phyloP scores from a whole-genome alignment of 495 filamentous ascomycete genomes.

The Penicillium paradoxum region DNA sequence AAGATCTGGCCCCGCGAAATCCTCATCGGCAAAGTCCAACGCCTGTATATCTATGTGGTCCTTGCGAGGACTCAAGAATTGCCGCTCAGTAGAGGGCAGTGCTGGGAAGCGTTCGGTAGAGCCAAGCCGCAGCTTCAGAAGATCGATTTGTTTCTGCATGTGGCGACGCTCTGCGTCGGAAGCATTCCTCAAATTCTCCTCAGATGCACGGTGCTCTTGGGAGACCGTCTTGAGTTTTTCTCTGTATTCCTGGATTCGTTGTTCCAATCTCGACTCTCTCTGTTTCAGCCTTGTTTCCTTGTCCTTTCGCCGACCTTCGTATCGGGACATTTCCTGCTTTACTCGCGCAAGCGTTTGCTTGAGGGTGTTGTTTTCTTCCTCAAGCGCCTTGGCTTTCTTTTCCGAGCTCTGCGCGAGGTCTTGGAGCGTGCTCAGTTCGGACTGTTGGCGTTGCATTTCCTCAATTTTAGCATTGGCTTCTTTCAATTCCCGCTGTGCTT shows the following conservation, averaged over 20 bases:
- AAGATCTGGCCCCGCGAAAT: constrained; percentile 27
- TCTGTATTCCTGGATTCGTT: constrained; percentile 43
- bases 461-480: constrained; percentile 56
- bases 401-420: constrained; percentile 60
- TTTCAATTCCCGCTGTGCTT: constrained; percentile 45
- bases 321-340: constrained; percentile 51
- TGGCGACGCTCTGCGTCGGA: constrained; percentile 33
- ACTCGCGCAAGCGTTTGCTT: constrained; percentile 49
- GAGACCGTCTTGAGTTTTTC: constrained; percentile 34
- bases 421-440: constrained; percentile 45
- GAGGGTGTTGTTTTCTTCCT: constrained; percentile 50
- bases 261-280: constrained; percentile 43
- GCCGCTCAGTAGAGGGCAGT: constrained; percentile 19
- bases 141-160: constrained; percentile 35
- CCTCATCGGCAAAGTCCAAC: constrained; percentile 13
- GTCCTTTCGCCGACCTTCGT: constrained; percentile 48
- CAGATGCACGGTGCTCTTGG: constrained; percentile 35
- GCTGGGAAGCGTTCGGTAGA: constrained; percentile 27
- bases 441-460: constrained; percentile 51
- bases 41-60: constrained; percentile 30
- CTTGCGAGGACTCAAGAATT: constrained; percentile 32
- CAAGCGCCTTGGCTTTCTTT: constrained; percentile 55
- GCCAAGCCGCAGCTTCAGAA: constrained; percentile 25
- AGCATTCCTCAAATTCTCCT: constrained; percentile 31
- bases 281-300: constrained; percentile 48